Evolutionary conservation across 2,329 filamentous ascomycete species (phyloP), one percentile per base, ranked within the genome.

Genomic region (Botrytis cinerea): DNA sequence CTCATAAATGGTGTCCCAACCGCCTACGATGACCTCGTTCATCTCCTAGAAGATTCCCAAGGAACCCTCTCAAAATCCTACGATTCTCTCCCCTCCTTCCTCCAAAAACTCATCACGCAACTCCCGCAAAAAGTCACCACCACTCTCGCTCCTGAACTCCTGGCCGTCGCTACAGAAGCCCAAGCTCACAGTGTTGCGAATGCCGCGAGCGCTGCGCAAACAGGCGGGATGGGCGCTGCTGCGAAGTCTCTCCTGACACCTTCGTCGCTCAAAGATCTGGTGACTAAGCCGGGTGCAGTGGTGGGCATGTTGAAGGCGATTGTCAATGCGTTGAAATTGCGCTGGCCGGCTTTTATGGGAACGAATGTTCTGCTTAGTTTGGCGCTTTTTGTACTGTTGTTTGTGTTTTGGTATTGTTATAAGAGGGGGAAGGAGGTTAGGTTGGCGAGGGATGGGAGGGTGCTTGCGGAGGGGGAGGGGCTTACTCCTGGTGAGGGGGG

Each of bases 391-490:
- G 86, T 94, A 95, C 87, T 86, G 92, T 86, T 54, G 62, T 96
- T 97, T 81, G 93, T 97, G 62, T 91, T 98, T 79, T 99, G 95
- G 95, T 99, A 98, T 84, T 98, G 95, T 84, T 92, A 98, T 83
- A 98, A 98, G 85, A 92, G 96, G 71, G 96, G 96, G 57, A 90
- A 90, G 62, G 95, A 99, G 84, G 91, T 90, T 10, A 89, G 96
- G 69, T 88, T 98, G 16, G 78, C 78, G 54, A 76, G 74, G 25
- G 80, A 81, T 73, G 71, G 71, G 38, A 69, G n/a, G 16, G 45
- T 69, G 7, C 6, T 60, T 25, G 48, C 10, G 10, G 71, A 57
- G 12, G 71, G 45, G 25, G 70, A 67, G 38, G 75, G 74, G 4
- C 45, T 74, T 8, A 72, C 76, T 28, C 72, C 77, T 40, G 76